A percentile compares a stretch with the other conserved stretches of the same genome.
Evolutionary conservation across 1,284 basidiomycete species (phyloP).

Genomic region (Moesziomyces parantarcticus): DNA sequence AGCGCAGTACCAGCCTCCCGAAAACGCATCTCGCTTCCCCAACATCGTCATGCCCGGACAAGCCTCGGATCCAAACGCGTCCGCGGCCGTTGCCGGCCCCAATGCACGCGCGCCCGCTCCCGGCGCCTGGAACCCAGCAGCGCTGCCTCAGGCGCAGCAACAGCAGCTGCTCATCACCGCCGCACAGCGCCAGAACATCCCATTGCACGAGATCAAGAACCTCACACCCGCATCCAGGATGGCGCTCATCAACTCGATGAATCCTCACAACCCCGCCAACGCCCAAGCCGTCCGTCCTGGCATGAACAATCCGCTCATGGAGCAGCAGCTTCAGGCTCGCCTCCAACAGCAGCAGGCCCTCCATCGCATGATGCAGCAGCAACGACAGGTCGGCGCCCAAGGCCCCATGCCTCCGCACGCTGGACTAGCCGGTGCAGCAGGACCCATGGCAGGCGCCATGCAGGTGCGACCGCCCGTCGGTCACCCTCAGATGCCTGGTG

Average conservation of each 20-base stretch:
- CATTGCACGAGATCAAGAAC: constrained; percentile 63
- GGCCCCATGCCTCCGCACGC: constrained; percentile 13
- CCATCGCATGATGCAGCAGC: constrained; percentile 57
- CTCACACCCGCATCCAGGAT: constrained; percentile 56
- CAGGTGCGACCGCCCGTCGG: constrained; percentile 44
- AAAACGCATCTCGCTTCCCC: constrained; percentile 45
- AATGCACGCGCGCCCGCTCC: constrained; percentile 30
- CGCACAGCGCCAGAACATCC: constrained; percentile 59
- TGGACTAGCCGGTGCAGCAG: constrained; percentile 26
- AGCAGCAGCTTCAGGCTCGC: constrained; percentile 58
- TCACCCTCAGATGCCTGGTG: constrained; percentile 37
- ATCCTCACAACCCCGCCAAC: constrained; percentile 49
- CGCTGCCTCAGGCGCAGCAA: constrained; percentile 58
- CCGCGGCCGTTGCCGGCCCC: constrained; percentile 7
- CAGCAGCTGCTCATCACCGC: constrained; percentile 61
- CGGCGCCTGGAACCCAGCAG: constrained; percentile 43
- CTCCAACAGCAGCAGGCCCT: constrained; percentile 55
- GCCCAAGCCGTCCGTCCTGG: constrained; percentile 39
- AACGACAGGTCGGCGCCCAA: constrained; percentile 34
- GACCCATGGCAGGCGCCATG: constrained; percentile 32
- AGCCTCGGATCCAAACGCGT: constrained; percentile 18
- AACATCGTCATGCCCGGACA: constrained; percentile 42
- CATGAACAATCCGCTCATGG: constrained; percentile 42
- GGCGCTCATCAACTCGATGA: constrained; percentile 57
- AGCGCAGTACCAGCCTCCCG: constrained; percentile 39